Base-by-base conservation (phyloP, 2,329 filamentous ascomycete genomes). In the Xylariaceae sp. region DNA sequence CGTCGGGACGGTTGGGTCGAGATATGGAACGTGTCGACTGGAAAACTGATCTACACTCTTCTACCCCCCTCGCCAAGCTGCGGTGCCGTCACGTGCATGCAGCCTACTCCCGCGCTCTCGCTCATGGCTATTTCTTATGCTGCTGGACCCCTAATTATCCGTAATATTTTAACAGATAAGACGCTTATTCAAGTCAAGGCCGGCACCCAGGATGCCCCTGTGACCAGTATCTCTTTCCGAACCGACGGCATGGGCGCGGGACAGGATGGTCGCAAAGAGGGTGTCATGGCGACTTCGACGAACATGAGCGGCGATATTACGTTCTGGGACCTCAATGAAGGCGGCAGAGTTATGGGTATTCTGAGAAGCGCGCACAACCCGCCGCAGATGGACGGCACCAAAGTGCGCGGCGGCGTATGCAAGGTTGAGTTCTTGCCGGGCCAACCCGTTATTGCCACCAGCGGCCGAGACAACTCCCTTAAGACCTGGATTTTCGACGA, bases 401-500 rank as follows among this genome's bases (percentile, higher is more conserved):
- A 77, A n/a, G 81, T 89, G 15, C 81, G 85, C 11, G 89, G 90
- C 34, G 93, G 92, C 3, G 84, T 97, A 51, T 95, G 87, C 77
- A 92, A 89, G 70, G 78, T 96, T 17, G 90, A 97, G 68, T 99
- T 99, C 68, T 79, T 99, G 9, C 78, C 87, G 13, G 93, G 92
- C 0, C 95, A 99, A 72, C 89, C 91, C 4, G 88, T 97, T 2
- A 83, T 99, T 48, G 80, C 97, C 34, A 96, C 92, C 8, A 94
- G 91, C 64, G 95, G 94, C 3, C 81, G 89, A 52, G 94, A 99
- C 73, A 99, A 99, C 74, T 90, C 92, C 8, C 78, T 99, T 60
- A 95, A 93, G 72, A 92, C 92, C 4, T 97, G 93, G 93, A 94
- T 97, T 62, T 96, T 97, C 68, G 93, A 97, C 69, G 88, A 95